A percentile compares a stretch with the other conserved stretches of the same genome.
Conservation (phyloP, 495 filamentous ascomycete species). For the Apiosordaria backusii region DNA sequence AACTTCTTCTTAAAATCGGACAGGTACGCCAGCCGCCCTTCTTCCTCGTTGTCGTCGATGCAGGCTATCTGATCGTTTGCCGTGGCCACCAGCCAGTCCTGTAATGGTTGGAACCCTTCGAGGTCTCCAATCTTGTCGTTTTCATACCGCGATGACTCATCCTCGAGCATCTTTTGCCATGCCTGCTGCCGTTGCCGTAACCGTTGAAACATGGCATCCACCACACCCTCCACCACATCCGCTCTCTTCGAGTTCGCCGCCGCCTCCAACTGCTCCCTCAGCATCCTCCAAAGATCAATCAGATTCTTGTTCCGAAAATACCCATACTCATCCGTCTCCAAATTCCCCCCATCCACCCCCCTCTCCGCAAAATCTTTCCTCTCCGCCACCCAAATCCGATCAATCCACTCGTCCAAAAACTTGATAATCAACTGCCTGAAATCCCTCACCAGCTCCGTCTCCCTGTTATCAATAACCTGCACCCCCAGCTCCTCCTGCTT, state of each 20-base stretch:
- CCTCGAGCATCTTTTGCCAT: slow-evolving; percentile 84
- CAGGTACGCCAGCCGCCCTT: slow-evolving; percentile 69
- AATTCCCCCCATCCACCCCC: slow-evolving; percentile 62
- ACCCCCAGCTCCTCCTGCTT: slow-evolving; percentile 66
- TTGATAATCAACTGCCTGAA: slow-evolving; percentile 93
- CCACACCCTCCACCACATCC: slow-evolving; percentile 87
- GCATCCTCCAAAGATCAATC: slow-evolving; percentile 95
- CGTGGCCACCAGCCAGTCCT: slow-evolving; percentile 94
- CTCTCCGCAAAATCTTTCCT: slow-evolving; percentile 73
- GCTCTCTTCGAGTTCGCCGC: slow-evolving; percentile 74
- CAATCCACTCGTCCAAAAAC: slow-evolving; percentile 96
- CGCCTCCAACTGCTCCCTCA: slow-evolving; percentile 81
- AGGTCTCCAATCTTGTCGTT: slow-evolving; percentile 57
- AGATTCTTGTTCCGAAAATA: slow-evolving; percentile 86
- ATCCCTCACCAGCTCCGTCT: slow-evolving; percentile 83
- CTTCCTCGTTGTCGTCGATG: slow-evolving; percentile 82
- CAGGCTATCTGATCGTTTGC: slow-evolving; percentile 98
- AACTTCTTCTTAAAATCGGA: slow-evolving; percentile 76
- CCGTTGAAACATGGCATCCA: slow-evolving; percentile 88
- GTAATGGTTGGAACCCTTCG: slow-evolving; percentile 75
- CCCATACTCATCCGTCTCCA: slow-evolving; percentile 81
- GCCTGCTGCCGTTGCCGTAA: slow-evolving; percentile 73
- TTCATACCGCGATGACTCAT: slow-evolving; percentile 73
- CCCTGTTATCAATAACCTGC: slow-evolving; percentile 82
- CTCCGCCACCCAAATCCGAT: slow-evolving; percentile 78